phyloP scores from a whole-genome alignment of 257 asterid genomes.

The Misopates orontium region DNA sequence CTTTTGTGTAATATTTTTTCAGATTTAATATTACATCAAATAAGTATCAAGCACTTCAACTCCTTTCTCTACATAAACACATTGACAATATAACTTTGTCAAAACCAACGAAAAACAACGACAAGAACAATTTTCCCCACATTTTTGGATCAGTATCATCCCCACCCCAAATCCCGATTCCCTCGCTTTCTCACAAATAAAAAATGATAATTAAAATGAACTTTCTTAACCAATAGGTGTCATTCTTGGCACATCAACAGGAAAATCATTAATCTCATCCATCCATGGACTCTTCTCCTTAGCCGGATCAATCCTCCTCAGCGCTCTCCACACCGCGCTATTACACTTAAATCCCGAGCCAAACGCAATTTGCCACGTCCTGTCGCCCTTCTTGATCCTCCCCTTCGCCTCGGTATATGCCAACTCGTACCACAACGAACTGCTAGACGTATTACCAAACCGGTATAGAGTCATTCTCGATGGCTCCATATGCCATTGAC shows the following conservation, averaged over 20 bases:
- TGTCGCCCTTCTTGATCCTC: constrained; percentile 36
- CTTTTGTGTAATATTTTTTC: too few species aligned
- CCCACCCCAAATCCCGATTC: too few species aligned
- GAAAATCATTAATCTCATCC: constrained; percentile 39
- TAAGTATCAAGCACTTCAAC: too few species aligned
- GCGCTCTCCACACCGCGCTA: constrained; percentile 43
- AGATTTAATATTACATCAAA: too few species aligned
- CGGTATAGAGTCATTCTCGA: constrained; percentile 48
- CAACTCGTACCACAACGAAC: constrained; percentile 45
- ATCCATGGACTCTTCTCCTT: constrained; percentile 40
- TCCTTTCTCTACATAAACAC: too few species aligned
- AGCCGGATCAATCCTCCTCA: constrained; percentile 34
- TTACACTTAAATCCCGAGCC: constrained; percentile 47
- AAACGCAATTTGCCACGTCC: constrained; percentile 44
- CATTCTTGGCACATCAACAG: constrained; percentile 30
- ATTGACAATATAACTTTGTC: too few species aligned
- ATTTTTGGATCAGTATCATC: too few species aligned
- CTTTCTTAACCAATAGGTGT: constrained; percentile 10
- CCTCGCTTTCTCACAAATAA: not conserved
- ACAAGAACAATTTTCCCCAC: too few species aligned
- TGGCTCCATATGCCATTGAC: constrained; percentile 41
- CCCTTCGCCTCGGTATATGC: constrained; percentile 46
- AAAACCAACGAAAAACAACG: too few species aligned
- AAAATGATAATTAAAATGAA: not conserved
- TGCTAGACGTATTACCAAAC: constrained; percentile 45